phyloP scores from a whole-genome alignment of 1,139 yeast genomes.

The Arxiozyma bovina region DNA sequence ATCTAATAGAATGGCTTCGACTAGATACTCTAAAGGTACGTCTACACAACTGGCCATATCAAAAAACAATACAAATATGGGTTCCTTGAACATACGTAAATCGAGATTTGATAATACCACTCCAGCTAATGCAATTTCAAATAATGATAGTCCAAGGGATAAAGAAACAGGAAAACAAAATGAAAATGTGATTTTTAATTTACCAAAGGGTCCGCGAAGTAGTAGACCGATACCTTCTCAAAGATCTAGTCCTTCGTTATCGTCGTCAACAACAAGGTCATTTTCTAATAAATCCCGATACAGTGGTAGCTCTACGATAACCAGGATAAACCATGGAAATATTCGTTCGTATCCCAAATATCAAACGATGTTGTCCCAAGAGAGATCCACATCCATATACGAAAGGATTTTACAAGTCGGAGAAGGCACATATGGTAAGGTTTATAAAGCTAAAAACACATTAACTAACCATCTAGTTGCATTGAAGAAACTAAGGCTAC shows the following conservation, averaged over 20 bases:
- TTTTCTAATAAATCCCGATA: not conserved
- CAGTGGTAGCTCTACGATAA: not conserved
- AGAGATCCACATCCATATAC: slow-evolving; percentile 18
- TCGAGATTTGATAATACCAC: not conserved
- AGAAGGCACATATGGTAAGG: slow-evolving; percentile 79
- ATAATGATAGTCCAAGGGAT: not conserved
- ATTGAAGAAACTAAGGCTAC: slow-evolving; percentile 71
- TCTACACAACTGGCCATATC: not conserved
- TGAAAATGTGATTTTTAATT: not conserved
- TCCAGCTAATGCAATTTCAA: not conserved
- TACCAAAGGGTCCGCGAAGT: slow-evolving; percentile 16
- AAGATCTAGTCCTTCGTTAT: not conserved
- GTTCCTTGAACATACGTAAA: not conserved
- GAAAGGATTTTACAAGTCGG: slow-evolving; percentile 47
- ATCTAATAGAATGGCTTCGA: not conserved
- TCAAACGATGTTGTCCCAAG: not conserved
- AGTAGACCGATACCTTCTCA: not conserved
- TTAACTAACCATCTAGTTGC: slow-evolving; percentile 73
- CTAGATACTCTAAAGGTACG: not conserved
- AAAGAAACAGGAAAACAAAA: not conserved
- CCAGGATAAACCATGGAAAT: not conserved
- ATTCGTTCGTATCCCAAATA: not conserved
- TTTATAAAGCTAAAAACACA: slow-evolving; percentile 43
- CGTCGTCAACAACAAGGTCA: not conserved
- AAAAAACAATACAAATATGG: not conserved